Conservation (phyloP, 202 grass and related monocot species). For the Setaria italica region DNA sequence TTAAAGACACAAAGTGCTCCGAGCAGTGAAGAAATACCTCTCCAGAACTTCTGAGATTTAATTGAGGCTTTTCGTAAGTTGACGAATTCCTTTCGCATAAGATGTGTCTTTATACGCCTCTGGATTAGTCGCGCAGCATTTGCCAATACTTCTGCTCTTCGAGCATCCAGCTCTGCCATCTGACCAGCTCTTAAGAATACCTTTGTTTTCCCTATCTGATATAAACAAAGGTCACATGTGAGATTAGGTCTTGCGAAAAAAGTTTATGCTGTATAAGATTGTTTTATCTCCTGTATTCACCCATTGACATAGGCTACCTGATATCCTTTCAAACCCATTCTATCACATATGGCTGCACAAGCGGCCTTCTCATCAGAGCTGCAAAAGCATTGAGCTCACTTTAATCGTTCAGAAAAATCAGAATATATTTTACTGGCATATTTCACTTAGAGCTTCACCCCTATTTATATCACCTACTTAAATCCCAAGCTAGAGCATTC, state of each 20-base stretch:
- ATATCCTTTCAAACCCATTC: conserved; percentile 90
- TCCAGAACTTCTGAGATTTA: conserved; percentile 85
- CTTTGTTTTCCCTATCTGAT: conserved; percentile 97
- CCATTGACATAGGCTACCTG: conserved; percentile 65
- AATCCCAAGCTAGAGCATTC: conserved; percentile 34
- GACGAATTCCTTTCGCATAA: conserved; percentile 77
- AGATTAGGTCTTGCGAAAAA: conserved; percentile 24
- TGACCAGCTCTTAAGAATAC: conserved; percentile 94
- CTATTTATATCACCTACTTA: conserved; percentile 8
- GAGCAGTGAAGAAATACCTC: conserved; percentile 60
- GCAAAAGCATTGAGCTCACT: conserved; percentile 37
- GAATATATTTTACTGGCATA: conserved; percentile 22
- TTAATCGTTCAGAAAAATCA: background rate
- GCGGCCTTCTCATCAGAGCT: conserved; percentile 84
- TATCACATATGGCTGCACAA: conserved; percentile 83
- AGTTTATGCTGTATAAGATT: conserved; percentile 5
- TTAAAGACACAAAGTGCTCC: conserved; percentile 16
- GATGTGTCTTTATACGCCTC: conserved; percentile 83
- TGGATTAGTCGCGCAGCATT: conserved; percentile 74
- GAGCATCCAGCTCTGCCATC: conserved; percentile 94
- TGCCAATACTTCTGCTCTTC: conserved; percentile 90
- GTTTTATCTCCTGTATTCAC: conserved; percentile 28
- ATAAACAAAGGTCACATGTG: conserved; percentile 38
- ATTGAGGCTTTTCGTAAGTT: conserved; percentile 67
- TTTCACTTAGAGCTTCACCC: conserved; percentile 18